A percentile compares a stretch with the other conserved stretches of the same genome.
These are phyloP conservation scores for Cyberlindnera euphorbiiphila DNA, from an alignment of 805 yeast species.

Conservation along the genomic window DNA sequence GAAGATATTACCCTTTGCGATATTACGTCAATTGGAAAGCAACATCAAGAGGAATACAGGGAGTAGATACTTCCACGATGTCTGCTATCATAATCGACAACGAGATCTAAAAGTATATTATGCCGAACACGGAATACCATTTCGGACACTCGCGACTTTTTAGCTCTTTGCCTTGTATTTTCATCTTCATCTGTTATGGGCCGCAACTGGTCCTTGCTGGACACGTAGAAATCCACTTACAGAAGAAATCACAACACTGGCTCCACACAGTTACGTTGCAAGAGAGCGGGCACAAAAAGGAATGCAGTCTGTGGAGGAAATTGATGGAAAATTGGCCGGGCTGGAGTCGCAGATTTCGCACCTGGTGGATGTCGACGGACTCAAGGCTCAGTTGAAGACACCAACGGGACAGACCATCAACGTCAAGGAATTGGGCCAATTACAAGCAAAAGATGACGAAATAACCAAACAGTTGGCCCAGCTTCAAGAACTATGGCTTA, in stretches of 20 bases:
- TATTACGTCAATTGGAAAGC: too few species aligned
- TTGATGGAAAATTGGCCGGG: conserved; percentile 2
- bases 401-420: conserved; percentile 4
- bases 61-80: too few species aligned
- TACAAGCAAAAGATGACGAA: conserved; percentile 20
- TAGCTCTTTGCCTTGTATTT: too few species aligned
- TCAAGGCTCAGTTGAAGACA: conserved; percentile 13
- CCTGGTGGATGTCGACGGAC: conserved; percentile 8
- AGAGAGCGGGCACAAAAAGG: conserved; percentile 5
- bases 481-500: conserved; percentile 25
- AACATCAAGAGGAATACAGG: too few species aligned
- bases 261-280: not conserved
- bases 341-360: conserved; percentile 6
- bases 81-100: too few species aligned
- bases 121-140: too few species aligned
- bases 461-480: conserved; percentile 18
- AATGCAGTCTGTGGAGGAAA: conserved; percentile 5
- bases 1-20: too few species aligned
- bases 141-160: too few species aligned
- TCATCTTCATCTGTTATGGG: too few species aligned
- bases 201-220: too few species aligned
- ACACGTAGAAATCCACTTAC: too few species aligned
- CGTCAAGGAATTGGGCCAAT: conserved; percentile 16
- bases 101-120: too few species aligned
- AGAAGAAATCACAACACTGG: not conserved